These are phyloP conservation scores for Sclerotinia glacialis DNA, from an alignment of 2,329 filamentous ascomycete genomes.

Conservation along the genomic window DNA sequence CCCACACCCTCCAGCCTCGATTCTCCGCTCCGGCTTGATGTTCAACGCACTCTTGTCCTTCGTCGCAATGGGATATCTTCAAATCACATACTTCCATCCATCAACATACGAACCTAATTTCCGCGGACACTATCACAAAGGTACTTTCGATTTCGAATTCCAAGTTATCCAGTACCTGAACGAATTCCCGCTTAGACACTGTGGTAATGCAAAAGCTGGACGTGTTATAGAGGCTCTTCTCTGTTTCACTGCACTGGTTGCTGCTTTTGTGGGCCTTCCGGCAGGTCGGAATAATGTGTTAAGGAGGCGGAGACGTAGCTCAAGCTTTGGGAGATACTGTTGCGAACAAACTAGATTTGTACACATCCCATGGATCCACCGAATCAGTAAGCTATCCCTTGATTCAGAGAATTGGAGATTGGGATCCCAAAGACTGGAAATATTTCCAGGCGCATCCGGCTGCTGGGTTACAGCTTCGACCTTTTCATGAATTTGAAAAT, in stretches of 20 bases:
- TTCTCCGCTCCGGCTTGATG: not conserved
- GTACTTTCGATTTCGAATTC: not conserved
- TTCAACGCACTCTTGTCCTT: not conserved
- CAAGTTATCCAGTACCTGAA: not conserved
- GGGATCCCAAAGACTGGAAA: too few species aligned
- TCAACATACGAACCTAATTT: not conserved
- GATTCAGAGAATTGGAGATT: too few species aligned
- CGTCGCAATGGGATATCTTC: not conserved
- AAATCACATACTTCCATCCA: not conserved
- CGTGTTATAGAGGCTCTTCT: not conserved
- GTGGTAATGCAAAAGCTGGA: not conserved
- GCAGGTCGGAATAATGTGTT: too few species aligned
- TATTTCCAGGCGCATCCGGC: too few species aligned
- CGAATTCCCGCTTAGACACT: not conserved
- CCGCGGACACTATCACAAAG: not conserved
- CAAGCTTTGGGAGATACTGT: too few species aligned
- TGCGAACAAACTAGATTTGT: too few species aligned
- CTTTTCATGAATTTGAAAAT: too few species aligned
- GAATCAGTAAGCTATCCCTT: too few species aligned
- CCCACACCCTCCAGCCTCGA: too few species aligned
- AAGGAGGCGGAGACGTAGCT: too few species aligned
- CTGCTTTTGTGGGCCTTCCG: not conserved
- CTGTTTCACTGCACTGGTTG: not conserved
- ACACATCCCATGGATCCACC: too few species aligned
- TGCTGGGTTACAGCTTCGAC: too few species aligned